Evolutionary conservation across 306 rosid genomes (phyloP), one percentile per base, ranked within the genome.

Genomic region (Fagus sylvatica): DNA sequence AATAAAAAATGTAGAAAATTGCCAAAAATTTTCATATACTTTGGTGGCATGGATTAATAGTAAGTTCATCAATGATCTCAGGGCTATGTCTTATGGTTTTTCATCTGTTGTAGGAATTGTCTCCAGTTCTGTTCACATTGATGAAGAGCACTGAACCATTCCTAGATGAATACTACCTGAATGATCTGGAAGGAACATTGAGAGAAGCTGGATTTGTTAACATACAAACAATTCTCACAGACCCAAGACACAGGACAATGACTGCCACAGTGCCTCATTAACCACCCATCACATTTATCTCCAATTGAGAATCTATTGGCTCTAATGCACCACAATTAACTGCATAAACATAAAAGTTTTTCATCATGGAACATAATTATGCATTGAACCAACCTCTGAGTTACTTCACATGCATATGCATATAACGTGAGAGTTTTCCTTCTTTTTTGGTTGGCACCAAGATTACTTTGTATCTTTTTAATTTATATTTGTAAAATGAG

Each of bases 111-210:
- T 74, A 90, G 91, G 94, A 88, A 75, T 57, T 90, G 74, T 67
- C 91, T 62, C 94, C 91, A 0, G 91, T 84, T 0, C 74, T 90
- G 64, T 88, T 88, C 71, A 88, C 94, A 41, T 74, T 90, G 76
- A 46, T 88, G 78, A 90, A 90, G 86, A 88, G 90, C 82, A 90
- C 91, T 28, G 91, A 90, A 67, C 94, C 94, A 3, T 85, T 86
- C 77, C 73, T 90, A 2, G 91, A 90, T 71, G 94, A 90, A 84
- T 90, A 86, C 73, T 85, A 84, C 79, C 77, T 86, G 80, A 88
- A 89, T 51, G 94, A 88, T 73, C 53, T 88, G 79, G 91, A 86
- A 69, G 82, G 48, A 75, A 84, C 82, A 74, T 62, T 90, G 84
- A 86, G 64, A 33, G 80, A 88, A 69, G 83, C 61, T 81, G 92